These are phyloP conservation scores for Nepenthes alata DNA, from an alignment of 179 eudicot genomes.

Conservation along the genomic window DNA sequence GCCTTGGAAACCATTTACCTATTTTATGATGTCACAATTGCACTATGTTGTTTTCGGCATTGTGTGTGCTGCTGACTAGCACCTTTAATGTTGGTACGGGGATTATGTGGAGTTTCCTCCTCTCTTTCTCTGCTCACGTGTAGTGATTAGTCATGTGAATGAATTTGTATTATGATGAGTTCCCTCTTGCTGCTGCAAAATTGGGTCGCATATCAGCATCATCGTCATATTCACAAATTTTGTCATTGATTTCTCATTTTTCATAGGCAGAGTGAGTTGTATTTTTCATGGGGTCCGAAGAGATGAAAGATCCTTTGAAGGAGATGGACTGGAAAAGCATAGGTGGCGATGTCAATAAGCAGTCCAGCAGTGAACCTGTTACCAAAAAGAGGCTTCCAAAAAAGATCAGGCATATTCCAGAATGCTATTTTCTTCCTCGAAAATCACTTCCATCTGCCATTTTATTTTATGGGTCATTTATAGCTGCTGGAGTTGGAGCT, in stretches of 20 bases:
- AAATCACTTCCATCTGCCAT: conserved; percentile 46
- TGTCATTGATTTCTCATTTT: background rate
- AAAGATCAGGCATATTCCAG: conserved; percentile 59
- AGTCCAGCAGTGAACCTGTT: conserved; percentile 23
- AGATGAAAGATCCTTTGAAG: conserved; percentile 46
- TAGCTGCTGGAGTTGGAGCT: conserved; percentile 73
- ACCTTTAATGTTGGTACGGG: no score
- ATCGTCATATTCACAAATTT: background rate
- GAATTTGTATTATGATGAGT: background rate
- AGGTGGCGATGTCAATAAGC: conserved; percentile 17
- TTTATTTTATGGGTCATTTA: conserved; percentile 58
- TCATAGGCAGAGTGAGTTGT: background rate
- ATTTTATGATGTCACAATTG: no score
- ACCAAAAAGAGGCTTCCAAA: conserved; percentile 50
- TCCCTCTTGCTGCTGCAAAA: background rate
- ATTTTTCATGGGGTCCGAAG: conserved; percentile 35
- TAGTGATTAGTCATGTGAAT: background rate
- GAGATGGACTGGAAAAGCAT: conserved; percentile 54
- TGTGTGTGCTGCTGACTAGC: no score
- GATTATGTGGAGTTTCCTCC: background rate
- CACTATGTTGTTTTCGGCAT: no score
- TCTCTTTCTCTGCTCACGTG: background rate
- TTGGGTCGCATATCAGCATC: background rate
- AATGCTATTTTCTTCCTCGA: conserved; percentile 70
- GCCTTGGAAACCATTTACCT: no score